A percentile compares a stretch with the other conserved stretches of the same genome.
These are phyloP conservation scores for Corylus americana DNA, from an alignment of 306 rosid species.

Conservation along the genomic window DNA sequence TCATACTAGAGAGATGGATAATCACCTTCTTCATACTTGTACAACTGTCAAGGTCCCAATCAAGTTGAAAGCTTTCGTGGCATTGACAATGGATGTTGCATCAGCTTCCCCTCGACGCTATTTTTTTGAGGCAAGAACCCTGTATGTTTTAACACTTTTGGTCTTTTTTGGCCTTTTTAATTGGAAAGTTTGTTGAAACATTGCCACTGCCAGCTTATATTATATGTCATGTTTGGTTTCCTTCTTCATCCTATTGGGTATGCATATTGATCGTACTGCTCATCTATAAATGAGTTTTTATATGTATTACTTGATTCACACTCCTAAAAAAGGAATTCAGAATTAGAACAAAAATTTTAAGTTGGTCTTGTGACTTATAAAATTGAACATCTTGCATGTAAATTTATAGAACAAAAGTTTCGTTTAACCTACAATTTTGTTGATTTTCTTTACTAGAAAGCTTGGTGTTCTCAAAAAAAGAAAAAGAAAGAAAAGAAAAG, in stretches of 20 bases:
- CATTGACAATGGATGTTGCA: constrained; percentile 79
- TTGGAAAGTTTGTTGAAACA: constrained; percentile 8
- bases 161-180: background rate
- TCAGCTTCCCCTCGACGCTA: constrained; percentile 95
- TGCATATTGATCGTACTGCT: constrained; percentile 8
- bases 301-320: background rate
- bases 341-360: background rate
- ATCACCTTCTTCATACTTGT: constrained; percentile 27
- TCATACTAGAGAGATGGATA: constrained; percentile 45
- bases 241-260: background rate
- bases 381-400: background rate
- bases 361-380: background rate
- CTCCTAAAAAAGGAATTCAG: background rate
- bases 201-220: background rate
- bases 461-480: background rate
- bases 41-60: constrained; percentile 36
- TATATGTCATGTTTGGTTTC: background rate
- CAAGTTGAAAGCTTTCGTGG: constrained; percentile 70
- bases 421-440: background rate
- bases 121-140: constrained; percentile 89
- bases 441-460: background rate
- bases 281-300: background rate
- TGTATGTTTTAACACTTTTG: constrained; percentile 30
- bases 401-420: background rate
- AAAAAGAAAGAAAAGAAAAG: background rate